Evolutionary conservation across 345 rosid genomes (phyloP).

Genomic region (Cardamine occulta): DNA sequence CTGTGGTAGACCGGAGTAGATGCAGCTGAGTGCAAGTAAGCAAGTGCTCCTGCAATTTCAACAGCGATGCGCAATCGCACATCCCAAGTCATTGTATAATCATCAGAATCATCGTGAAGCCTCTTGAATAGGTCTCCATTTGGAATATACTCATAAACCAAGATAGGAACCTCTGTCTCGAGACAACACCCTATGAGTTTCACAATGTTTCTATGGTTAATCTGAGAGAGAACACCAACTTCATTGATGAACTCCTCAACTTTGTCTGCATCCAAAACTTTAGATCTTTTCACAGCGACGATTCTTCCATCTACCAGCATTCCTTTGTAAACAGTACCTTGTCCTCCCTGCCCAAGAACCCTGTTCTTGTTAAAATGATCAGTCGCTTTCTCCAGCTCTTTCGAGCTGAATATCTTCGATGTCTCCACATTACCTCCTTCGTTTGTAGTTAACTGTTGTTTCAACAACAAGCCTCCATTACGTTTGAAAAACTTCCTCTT

Average conservation of each 20-base stretch:
- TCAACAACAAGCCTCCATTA: slow-evolving; percentile 48
- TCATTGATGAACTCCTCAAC: slow-evolving; percentile 58
- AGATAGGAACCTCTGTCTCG: slow-evolving; percentile 52
- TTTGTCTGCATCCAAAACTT: slow-evolving; percentile 46
- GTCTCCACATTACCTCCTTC: slow-evolving; percentile 36
- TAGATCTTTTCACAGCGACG: slow-evolving; percentile 56
- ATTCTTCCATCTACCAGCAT: slow-evolving; percentile 38
- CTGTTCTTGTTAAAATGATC: slow-evolving; percentile 35
- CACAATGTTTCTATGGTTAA: slow-evolving; percentile 54
- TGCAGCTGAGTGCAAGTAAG: slow-evolving; percentile 53
- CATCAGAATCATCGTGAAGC: slow-evolving; percentile 38
- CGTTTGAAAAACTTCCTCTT: slow-evolving; percentile 41
- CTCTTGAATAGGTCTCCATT: slow-evolving; percentile 52
- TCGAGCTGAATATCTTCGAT: slow-evolving; percentile 35
- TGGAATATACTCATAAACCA: slow-evolving; percentile 52
- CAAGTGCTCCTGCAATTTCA: slow-evolving; percentile 46
- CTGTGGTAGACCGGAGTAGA: slow-evolving; percentile 50
- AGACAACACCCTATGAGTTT: slow-evolving; percentile 58
- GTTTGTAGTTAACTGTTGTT: slow-evolving; percentile 37
- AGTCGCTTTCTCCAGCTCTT: slow-evolving; percentile 42
- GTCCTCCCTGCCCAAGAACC: slow-evolving; percentile 41
- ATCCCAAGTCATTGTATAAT: slow-evolving; percentile 47
- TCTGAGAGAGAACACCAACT: slow-evolving; percentile 52
- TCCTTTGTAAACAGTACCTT: slow-evolving; percentile 56
- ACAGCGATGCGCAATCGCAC: slow-evolving; percentile 42